Evolutionary conservation across 129 eudicot genomes (phyloP), one percentile per base, ranked within the genome.

Genomic region (Pseudognaphalium luteoalbum): DNA sequence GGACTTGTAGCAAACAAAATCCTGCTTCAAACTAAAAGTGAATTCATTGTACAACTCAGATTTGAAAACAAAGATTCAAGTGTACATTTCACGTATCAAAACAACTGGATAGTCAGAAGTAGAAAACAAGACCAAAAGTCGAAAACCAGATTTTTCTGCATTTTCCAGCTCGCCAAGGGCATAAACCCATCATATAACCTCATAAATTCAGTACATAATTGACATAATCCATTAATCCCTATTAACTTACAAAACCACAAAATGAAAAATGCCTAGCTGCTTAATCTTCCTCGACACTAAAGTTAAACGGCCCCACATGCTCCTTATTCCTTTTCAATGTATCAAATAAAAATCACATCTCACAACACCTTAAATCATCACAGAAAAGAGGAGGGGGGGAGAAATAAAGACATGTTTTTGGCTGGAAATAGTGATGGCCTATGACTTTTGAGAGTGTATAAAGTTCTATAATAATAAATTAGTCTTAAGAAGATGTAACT

Each of bases 401-500:
- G 32, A 61, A 14, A 57, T 21, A 67, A 30, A 77, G 52, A 41
- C 68, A 10, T 35, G 56, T 41, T 77, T 77, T 69, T 14, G 17
- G 6, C 71, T 39, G 51, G 56, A 72, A 72, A 34, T n/a, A 58
- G 10, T 57, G 33, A 47, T 64, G 47, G 54, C 11, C 68, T 65
- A 72, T 71, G 41, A 57, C 57, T 39, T 68, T 69, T 60, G 33
- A 44, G 72, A 78, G 47, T 10, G 68, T 80, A 80, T 80, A 80
- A 57, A 63, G 54, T 29, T 52, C 56, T 35, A 65, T 14, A 58
- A 6, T 14, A 50, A 51, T 30, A 54, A 80, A 66, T 50, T 81
- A 17, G 54, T 21, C 76, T 89, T 81, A 88, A 81, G 97, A 88
- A 71, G 96, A 89, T 84, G 88, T 93, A 68, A 93, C 98, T 4